Conservation (phyloP, 2,329 filamentous ascomycete species). For the Monosporascus sp. region DNA sequence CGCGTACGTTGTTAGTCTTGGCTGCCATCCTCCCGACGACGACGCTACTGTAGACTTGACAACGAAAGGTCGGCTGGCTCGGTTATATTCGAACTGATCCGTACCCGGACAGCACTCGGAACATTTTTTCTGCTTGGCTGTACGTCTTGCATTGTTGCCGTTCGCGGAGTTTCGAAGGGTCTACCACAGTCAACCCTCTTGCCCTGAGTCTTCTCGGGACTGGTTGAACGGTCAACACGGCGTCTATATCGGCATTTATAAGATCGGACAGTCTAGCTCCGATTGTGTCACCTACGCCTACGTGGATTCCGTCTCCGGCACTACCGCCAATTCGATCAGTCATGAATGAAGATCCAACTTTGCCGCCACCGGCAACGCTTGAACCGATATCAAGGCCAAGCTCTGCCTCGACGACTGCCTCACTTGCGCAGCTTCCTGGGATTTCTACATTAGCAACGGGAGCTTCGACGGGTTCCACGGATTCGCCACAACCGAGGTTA, state of each 20-base stretch:
- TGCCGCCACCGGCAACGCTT: slow-evolving; percentile 32
- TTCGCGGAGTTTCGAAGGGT: neutral
- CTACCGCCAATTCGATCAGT: slow-evolving; percentile 21
- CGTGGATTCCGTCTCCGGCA: slow-evolving; percentile 14
- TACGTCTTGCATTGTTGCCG: neutral
- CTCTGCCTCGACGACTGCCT: slow-evolving; percentile 42
- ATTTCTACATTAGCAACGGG: slow-evolving; percentile 40
- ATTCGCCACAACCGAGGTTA: slow-evolving; percentile 43
- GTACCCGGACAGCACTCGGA: too few relatives aligned
- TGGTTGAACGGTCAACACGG: slow-evolving; percentile 14
- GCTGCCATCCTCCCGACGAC: too few relatives aligned
- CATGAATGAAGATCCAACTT: slow-evolving; percentile 43
- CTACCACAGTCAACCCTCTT: neutral
- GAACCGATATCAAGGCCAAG: slow-evolving; percentile 46
- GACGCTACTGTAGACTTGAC: too few relatives aligned
- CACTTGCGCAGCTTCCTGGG: slow-evolving; percentile 38
- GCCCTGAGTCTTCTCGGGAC: slow-evolving; percentile 18
- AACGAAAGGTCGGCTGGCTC: too few relatives aligned
- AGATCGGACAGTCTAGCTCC: slow-evolving; percentile 16
- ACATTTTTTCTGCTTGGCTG: neutral
- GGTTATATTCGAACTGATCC: too few relatives aligned
- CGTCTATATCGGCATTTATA: slow-evolving; percentile 15
- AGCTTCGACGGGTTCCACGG: slow-evolving; percentile 31
- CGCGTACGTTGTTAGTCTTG: too few relatives aligned
- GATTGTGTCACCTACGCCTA: slow-evolving; percentile 13